Evolutionary conservation across 2,329 filamentous ascomycete genomes (phyloP), one percentile per base, ranked within the genome.

Genomic region (Colletotrichum higginsianum): DNA sequence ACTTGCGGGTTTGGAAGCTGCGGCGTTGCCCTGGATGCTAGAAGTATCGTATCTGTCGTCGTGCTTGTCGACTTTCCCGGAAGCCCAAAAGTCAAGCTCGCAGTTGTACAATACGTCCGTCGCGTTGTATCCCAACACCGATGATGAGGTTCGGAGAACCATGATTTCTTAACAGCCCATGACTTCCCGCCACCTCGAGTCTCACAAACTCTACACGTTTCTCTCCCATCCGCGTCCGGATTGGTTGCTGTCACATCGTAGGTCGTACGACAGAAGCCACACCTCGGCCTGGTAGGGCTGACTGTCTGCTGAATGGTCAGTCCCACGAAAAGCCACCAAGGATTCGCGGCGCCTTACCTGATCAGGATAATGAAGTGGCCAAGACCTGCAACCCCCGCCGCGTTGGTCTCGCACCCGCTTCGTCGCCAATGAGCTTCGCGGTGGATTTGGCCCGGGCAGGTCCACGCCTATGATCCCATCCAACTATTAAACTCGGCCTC

Each of bases 281-380:
- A 18, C 23, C 30, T 38, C 18, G 23, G 2, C 7, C 26, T 7
- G 18, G 18, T 21, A 38, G 11, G 52, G 30, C 30, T 56, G 52
- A 56, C 18, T 38, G 4, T 21, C 16, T 7, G 11, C 21, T 18
- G 18, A 38, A 3, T 40, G 30, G 18, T 1, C 38, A 11, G 30
- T 35, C 30, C 30, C 26, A 50, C 7, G 30, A 35, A 35, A 35
- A 35, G 30, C 11, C 26, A n/a, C 9, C 7, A 53, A 63, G 58
- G 46, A 68, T 63, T 35, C 53, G n/a, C 6, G 50, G 23, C 57
- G 65, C 68, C 30, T 68, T 50, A 38, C 74, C 73, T 2, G 9
- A 65, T 60, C 66, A 60, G 74, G 74, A 52, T 46, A 71, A 49
- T 67, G 60, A 13, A 26, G 26, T 73, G 71, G 73, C 73, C 74